These are phyloP conservation scores for Macrophomina phaseolina DNA, from an alignment of 2,329 filamentous ascomycete species.

Conservation along the genomic window DNA sequence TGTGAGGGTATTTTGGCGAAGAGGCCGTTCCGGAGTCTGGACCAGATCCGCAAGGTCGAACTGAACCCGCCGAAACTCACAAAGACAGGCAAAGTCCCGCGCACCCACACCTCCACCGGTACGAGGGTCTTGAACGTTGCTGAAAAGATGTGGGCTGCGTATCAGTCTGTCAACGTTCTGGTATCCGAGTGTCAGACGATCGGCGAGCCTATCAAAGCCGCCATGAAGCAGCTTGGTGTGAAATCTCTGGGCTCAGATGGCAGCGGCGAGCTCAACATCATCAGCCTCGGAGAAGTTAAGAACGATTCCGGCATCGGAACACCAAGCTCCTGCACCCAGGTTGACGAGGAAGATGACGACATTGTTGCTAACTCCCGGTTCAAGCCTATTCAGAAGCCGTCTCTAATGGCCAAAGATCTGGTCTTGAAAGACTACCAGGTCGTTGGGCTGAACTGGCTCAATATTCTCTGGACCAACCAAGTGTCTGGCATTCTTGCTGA, in stretches of 20 bases:
- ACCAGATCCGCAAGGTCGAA: constrained; percentile 70
- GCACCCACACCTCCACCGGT: constrained; percentile 54
- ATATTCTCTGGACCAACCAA: constrained; percentile 76
- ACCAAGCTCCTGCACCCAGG: constrained; percentile 49
- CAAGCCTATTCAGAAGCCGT: constrained; percentile 69
- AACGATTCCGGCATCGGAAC: constrained; percentile 72
- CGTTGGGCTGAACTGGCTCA: constrained; percentile 93
- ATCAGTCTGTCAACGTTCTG: constrained; percentile 81
- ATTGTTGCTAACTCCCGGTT: constrained; percentile 48
- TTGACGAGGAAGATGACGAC: constrained; percentile 49
- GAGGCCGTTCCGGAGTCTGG: constrained; percentile 74
- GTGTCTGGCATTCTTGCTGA: constrained; percentile 93
- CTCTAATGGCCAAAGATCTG: constrained; percentile 76
- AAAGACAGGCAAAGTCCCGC: constrained; percentile 42
- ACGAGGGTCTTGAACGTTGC: constrained; percentile 71
- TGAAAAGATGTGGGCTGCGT: constrained; percentile 76
- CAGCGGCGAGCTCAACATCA: constrained; percentile 66
- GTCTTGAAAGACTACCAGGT: constrained; percentile 92
- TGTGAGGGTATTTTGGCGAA: constrained; percentile 73
- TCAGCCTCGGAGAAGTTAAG: constrained; percentile 55
- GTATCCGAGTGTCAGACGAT: constrained; percentile 77
- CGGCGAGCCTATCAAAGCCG: constrained; percentile 68
- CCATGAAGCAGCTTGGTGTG: constrained; percentile 73
- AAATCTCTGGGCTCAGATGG: constrained; percentile 58
- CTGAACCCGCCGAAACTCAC: constrained; percentile 34